A percentile compares a stretch with the other conserved stretches of the same genome.
phyloP scores from a whole-genome alignment of 108 stramenopile genomes.

The Hondaea fermentalgiana region DNA sequence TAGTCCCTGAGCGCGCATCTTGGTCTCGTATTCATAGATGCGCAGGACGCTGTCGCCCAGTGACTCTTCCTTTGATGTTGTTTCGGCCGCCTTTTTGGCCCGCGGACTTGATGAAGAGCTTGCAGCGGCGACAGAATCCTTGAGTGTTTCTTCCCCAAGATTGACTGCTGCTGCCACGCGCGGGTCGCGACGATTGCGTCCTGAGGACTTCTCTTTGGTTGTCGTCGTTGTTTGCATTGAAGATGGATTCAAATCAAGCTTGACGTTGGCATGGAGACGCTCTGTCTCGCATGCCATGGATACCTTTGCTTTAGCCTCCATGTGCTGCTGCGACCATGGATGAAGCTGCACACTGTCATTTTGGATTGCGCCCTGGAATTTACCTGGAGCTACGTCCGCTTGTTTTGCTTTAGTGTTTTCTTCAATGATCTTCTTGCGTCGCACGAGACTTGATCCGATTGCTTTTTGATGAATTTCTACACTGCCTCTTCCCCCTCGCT shows the following conservation, averaged over 20 bases:
- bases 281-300: background rate
- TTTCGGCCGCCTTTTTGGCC: no score
- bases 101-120: no score
- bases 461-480: background rate
- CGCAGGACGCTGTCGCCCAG: background rate
- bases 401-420: background rate
- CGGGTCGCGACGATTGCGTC: no score
- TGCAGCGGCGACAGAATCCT: no score
- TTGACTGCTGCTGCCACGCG: no score
- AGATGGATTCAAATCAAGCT: background rate
- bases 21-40: background rate
- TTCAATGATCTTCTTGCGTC: background rate
- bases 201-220: no score
- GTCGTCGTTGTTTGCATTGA: no score
- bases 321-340: background rate
- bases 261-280: background rate
- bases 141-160: no score
- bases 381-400: background rate
- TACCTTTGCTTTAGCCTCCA: background rate
- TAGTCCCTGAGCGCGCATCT: background rate
- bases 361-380: background rate
- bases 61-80: background rate
- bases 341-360: background rate
- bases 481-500: background rate
- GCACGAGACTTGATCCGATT: background rate